phyloP scores from a whole-genome alignment of 2,329 filamentous ascomycete genomes.

The Leptoxyphium fumago region DNA sequence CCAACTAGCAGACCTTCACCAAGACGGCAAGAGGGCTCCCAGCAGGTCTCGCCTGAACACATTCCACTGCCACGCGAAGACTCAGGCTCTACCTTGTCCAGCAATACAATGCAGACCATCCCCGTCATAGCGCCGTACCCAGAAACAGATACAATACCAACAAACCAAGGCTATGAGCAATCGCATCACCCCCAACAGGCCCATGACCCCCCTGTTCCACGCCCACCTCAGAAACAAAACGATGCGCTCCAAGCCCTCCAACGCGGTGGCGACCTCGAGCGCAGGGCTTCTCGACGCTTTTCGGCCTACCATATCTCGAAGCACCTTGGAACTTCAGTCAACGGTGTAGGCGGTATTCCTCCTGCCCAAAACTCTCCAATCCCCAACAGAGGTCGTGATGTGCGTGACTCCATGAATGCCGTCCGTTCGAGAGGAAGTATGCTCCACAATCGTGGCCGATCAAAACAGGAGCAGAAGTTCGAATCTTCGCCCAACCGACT shows the following conservation, averaged over 20 bases:
- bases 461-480: conserved; percentile 17
- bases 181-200: conserved; percentile 26
- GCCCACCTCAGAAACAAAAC: conserved; percentile 68
- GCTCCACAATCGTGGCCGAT: conserved; percentile 14
- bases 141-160: conserved; percentile 40
- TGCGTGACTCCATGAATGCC: conserved; percentile 68
- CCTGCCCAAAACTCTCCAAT: conserved; percentile 62
- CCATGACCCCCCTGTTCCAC: conserved; percentile 50
- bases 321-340: conserved; percentile 66
- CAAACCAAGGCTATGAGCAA: conserved; percentile 9
- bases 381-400: conserved; percentile 72
- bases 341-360: conserved; percentile 75
- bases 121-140: conserved; percentile 62
- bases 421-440: conserved; percentile 45
- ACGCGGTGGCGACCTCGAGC: conserved; percentile 79
- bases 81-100: conserved; percentile 52
- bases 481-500: conserved; percentile 50
- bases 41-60: conserved; percentile 18
- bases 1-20: conserved; percentile 29
- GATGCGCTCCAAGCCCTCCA: conserved; percentile 86
- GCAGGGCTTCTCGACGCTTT: conserved; percentile 81
- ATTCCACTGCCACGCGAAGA: conserved; percentile 23
- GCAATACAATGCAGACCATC: conserved; percentile 59
- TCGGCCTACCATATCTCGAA: conserved; percentile 96
- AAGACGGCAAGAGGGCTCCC: conserved; percentile 25